Base-by-base conservation (phyloP, 2,329 filamentous ascomycete genomes). In the Neopestalotiopsis sp. region DNA sequence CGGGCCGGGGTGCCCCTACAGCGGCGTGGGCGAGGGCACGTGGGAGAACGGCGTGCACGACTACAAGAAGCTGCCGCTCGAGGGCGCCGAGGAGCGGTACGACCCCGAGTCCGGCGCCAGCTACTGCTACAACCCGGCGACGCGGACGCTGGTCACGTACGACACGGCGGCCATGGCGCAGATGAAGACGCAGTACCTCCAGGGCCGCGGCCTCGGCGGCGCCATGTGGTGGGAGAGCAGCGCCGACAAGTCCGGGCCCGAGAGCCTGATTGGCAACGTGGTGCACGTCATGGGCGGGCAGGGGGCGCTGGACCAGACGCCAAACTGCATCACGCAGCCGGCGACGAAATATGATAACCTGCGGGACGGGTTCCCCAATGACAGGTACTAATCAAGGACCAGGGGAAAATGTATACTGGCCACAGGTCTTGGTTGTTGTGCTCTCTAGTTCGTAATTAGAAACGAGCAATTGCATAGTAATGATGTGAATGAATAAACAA, bases 161-260 rank as follows among this genome's bases (percentile, higher is more conserved):
- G 92, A 94, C 77, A 95, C 89, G 1, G 86, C 90, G 0, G 81
- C 84, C 3, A 89, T 94, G 78, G 91, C 90, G 3, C 83, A 84
- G 72, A 78, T 82, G 72, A 98, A 98, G 84, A 90, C 90, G 1
- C 82, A 88, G 12, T 97, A 90, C 78, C 88, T 98, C 76, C 87
- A 85, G 76, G 78, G 87, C 24, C 83, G 86, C 59, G 84, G 88
- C 0, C 86, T 98, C 0, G 95, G 94, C 1, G 95, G 95, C 20
- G 94, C 88, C n/a, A 98, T 98, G 95, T 98, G 94, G 94, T 97
- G 94, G 94, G 95, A 98, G 82, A 93, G 90, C 74, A 95, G 92
- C 75, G 91, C 89, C 1, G 95, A 98, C 78, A 91, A 90, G 76
- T 77, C 80, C 2, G 90, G 89, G 0, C 83, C 85, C 0, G 80